Evolutionary conservation across 164 flowering plant species (phyloP), one percentile per base, ranked within the genome.

Genomic region (Annona squamosa): DNA sequence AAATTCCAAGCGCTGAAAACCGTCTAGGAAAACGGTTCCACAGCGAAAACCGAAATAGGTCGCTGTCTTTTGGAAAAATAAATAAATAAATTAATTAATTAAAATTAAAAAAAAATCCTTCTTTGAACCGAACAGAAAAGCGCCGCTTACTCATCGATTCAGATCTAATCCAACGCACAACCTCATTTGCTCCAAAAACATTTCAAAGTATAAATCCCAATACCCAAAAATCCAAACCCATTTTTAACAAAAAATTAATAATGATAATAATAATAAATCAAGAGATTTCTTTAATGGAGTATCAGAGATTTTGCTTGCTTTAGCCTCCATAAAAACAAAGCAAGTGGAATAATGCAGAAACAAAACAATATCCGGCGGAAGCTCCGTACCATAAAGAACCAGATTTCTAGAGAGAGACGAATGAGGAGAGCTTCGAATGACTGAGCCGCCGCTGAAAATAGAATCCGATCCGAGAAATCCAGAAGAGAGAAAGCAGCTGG

Each of bases 391-490:
- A n/a, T 13, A 13, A 46, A 68, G 13, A 46, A n/a, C 10, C 65
- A n/a, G 65, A 63, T 16, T n/a, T 5, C 4, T 16, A 63, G 65
- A n/a, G 65, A 19, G 5, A 4, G 61, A 56, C 61, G 13, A 56
- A 56, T 52, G 13, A 16, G 59, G 9, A 6, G 59, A 1, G 59
- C 59, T 16, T 52, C 13, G 13, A 52, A 68, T 37, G 56, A 7
- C 10, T 47, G 10, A 3, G 18, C 70, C 37, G 10, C 5, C 18
- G 37, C 48, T 12, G 19, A 68, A 56, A 42, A 19, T 52, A 6
- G 57, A 68, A 46, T 68, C 70, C 48, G 70, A 68, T 68, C 56
- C 70, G 26, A 46, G 70, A 68, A 46, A 66, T 42, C 4, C 17
- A 52, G 12, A 46, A 66, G 26, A 66, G 68, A 64, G 65, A 48